A percentile compares a stretch with the other conserved stretches of the same genome.
Evolutionary conservation across 306 rosid genomes (phyloP).

Genomic region (Begonia masoniana): DNA sequence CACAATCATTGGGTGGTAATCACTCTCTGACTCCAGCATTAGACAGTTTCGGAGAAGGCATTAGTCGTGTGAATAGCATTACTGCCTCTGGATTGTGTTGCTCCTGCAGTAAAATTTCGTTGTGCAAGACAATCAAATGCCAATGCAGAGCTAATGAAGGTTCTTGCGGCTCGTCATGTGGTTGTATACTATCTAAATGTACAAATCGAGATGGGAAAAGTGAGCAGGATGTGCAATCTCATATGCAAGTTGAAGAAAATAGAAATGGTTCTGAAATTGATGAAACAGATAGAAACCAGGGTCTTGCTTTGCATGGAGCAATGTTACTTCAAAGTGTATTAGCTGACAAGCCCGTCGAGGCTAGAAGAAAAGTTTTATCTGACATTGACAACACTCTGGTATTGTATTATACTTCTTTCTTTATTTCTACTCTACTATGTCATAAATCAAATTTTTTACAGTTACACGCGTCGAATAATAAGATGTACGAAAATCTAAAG

Average conservation of each 20-base stretch:
- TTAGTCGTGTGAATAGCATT: slow-evolving; percentile 4
- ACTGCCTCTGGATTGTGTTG: slow-evolving; percentile 33
- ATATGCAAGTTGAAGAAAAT: slow-evolving; percentile 15
- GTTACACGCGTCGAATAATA: too few relatives aligned
- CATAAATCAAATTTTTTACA: too few relatives aligned
- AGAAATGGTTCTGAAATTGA: slow-evolving; percentile 19
- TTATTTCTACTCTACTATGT: too few relatives aligned
- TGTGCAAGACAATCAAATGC: slow-evolving; percentile 70
- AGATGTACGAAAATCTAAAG: too few relatives aligned
- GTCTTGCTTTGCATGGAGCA: slow-evolving; percentile 69
- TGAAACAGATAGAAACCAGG: slow-evolving; percentile 27
- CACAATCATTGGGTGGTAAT: slow-evolving; percentile 4
- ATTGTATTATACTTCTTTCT: not conserved
- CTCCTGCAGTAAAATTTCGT: slow-evolving; percentile 49
- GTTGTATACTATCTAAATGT: slow-evolving; percentile 49
- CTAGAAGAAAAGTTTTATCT: slow-evolving; percentile 46
- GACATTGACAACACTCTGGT: slow-evolving; percentile 79
- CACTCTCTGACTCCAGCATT: slow-evolving; percentile 17
- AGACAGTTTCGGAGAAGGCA: slow-evolving; percentile 23
- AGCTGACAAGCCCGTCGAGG: slow-evolving; percentile 28
- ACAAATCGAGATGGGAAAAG: slow-evolving; percentile 30
- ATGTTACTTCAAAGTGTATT: slow-evolving; percentile 62
- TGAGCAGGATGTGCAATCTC: slow-evolving; percentile 15
- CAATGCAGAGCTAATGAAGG: slow-evolving; percentile 37
- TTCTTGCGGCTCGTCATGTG: slow-evolving; percentile 45